These are phyloP conservation scores for Clarireedia hainanense DNA, from an alignment of 2,329 filamentous ascomycete genomes.

Conservation along the genomic window DNA sequence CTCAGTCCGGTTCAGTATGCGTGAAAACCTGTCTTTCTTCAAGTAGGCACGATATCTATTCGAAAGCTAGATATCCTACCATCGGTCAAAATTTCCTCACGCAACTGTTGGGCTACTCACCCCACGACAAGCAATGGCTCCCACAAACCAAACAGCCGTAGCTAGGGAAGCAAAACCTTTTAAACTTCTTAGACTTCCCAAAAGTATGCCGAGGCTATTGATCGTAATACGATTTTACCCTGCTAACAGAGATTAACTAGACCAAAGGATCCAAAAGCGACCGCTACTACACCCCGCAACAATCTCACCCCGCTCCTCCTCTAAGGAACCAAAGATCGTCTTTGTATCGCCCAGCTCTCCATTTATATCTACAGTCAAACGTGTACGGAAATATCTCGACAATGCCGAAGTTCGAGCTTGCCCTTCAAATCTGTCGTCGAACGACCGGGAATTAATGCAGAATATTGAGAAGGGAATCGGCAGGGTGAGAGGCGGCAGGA, in stretches of 20 bases:
- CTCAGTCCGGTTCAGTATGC: too few relatives aligned
- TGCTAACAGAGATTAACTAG: conserved; percentile 11
- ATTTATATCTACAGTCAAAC: conserved; percentile 27
- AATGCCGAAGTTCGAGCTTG: conserved; percentile 23
- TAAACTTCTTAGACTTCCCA: conserved; percentile 16
- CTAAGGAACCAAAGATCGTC: conserved; percentile 22
- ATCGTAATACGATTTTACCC: background rate
- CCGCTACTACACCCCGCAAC: conserved; percentile 29
- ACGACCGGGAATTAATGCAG: conserved; percentile 10
- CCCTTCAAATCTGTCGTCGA: conserved; percentile 9
- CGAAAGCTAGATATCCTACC: too few relatives aligned
- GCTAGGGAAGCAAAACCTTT: background rate
- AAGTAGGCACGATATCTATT: too few relatives aligned
- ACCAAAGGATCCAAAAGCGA: conserved; percentile 27
- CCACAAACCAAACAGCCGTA: background rate
- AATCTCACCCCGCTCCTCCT: conserved; percentile 16
- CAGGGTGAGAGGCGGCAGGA: conserved; percentile 9
- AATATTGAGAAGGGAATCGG: conserved; percentile 16
- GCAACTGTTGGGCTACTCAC: too few relatives aligned
- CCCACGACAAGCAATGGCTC: background rate
- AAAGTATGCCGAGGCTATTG: conserved; percentile 9
- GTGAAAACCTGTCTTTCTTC: too few relatives aligned
- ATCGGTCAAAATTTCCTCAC: too few relatives aligned
- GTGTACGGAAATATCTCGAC: conserved; percentile 23
- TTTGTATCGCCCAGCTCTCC: conserved; percentile 25